phyloP scores from a whole-genome alignment of 2,329 filamentous ascomycete genomes.

The Fusarium albidum region DNA sequence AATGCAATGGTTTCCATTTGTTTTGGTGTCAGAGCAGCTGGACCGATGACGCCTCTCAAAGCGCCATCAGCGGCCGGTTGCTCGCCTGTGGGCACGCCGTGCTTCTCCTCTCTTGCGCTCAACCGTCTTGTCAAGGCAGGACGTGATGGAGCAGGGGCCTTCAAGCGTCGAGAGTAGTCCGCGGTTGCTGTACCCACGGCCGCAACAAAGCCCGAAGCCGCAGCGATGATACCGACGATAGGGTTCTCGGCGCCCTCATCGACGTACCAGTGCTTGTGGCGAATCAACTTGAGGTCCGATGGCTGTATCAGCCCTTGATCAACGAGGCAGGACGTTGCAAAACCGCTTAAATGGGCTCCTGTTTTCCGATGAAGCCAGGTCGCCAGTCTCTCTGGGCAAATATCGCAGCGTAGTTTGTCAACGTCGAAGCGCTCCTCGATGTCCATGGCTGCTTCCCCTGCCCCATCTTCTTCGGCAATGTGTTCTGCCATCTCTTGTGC shows the following conservation, averaged over 20 bases:
- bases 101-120: not conserved
- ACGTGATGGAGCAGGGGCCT: conserved; percentile 1
- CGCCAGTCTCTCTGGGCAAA: conserved; percentile 65
- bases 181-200: conserved; percentile 54
- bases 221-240: conserved; percentile 69
- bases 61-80: not conserved
- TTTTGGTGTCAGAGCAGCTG: conserved; percentile 26
- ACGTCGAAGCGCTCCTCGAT: conserved; percentile 64
- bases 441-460: conserved; percentile 57
- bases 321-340: conserved; percentile 66
- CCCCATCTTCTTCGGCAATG: conserved; percentile 64
- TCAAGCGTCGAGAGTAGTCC: conserved; percentile 30
- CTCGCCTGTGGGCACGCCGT: not conserved
- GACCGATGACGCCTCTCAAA: not conserved
- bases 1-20: conserved; percentile 42
- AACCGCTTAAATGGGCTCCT: conserved; percentile 65
- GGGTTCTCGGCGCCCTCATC: conserved; percentile 72
- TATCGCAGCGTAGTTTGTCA: conserved; percentile 63
- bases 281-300: conserved; percentile 62
- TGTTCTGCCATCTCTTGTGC: conserved; percentile 55
- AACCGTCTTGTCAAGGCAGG: not conserved
- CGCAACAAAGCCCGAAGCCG: conserved; percentile 69
- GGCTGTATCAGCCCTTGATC: conserved; percentile 63
- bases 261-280: conserved; percentile 64
- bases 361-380: conserved; percentile 67